phyloP scores from a whole-genome alignment of 495 filamentous ascomycete species.

The Podospora australis region DNA sequence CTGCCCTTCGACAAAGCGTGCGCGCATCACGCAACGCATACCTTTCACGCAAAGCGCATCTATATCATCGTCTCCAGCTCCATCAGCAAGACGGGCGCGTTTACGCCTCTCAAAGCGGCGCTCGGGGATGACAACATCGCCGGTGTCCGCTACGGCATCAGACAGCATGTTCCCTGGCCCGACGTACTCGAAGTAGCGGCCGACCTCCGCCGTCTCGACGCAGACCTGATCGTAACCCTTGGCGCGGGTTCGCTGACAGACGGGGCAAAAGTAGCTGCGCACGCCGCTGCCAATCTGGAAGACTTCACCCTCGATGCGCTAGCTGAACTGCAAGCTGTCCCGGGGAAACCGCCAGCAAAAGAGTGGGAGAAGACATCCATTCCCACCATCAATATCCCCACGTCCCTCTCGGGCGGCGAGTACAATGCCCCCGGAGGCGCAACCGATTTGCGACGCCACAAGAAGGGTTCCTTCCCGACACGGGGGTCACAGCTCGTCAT shows the following conservation, averaged over 20 bases:
- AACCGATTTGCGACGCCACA: constrained; percentile 46
- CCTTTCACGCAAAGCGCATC: constrained; percentile 46
- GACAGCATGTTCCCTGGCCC: constrained; percentile 53
- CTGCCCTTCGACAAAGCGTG: constrained; percentile 46
- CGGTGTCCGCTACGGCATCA: constrained; percentile 51
- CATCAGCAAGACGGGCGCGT: constrained; percentile 46
- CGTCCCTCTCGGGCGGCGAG: constrained; percentile 57
- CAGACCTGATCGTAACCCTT: constrained; percentile 54
- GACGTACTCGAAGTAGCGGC: constrained; percentile 51
- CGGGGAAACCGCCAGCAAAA: constrained; percentile 7
- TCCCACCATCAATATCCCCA: constrained; percentile 57
- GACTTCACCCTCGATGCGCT: constrained; percentile 39
- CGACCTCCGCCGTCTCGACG: constrained; percentile 40
- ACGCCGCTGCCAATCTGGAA: constrained; percentile 41
- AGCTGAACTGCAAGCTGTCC: constrained; percentile 31
- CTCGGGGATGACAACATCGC: constrained; percentile 45
- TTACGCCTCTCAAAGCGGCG: constrained; percentile 39
- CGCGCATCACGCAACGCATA: constrained; percentile 42
- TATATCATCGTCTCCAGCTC: constrained; percentile 58
- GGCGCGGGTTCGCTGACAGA: constrained; percentile 58
- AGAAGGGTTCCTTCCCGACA: constrained; percentile 49
- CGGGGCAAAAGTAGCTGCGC: constrained; percentile 51
- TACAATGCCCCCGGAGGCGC: constrained; percentile 51
- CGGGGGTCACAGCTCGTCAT: constrained; percentile 50
- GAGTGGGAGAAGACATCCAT: constrained; percentile 31